Conservation (phyloP, 306 rosid genomes). For the Sindora glabra region DNA sequence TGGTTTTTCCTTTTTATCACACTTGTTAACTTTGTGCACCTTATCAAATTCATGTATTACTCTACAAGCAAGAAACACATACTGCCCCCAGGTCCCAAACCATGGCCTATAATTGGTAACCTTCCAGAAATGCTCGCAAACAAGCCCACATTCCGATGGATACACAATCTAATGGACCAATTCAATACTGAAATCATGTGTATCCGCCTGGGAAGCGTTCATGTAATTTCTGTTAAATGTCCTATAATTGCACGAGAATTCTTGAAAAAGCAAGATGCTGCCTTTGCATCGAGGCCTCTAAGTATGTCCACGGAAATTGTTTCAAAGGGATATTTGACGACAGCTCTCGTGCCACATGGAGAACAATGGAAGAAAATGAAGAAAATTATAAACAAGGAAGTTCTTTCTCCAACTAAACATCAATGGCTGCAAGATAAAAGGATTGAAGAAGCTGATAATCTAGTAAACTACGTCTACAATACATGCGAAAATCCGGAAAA, state of each 20-base stretch:
- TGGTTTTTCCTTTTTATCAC: no score
- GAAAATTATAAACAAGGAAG: neutral
- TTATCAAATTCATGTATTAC: no score
- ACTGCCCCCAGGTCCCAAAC: neutral
- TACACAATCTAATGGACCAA: constrained; percentile 1
- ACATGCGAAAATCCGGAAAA: neutral
- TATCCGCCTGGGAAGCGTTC: neutral
- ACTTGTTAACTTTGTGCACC: no score
- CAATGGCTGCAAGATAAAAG: constrained; percentile 5
- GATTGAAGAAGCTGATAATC: constrained; percentile 11
- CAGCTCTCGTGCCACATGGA: no score
- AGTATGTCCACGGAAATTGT: neutral
- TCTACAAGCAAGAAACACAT: no score
- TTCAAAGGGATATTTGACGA: no score
- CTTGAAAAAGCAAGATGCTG: constrained; percentile 5
- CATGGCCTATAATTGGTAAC: neutral
- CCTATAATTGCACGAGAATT: constrained; percentile 15
- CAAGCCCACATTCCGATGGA: neutral
- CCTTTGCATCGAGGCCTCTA: constrained; percentile 7
- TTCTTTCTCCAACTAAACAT: neutral
- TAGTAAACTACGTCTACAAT: neutral
- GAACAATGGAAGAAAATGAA: no score
- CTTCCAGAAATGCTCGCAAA: neutral
- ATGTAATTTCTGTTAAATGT: constrained; percentile 5
- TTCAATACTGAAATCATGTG: constrained; percentile 15